Percentiles rank a stretch among this genome's conserved stretches.
Evolutionary conservation across 2,329 filamentous ascomycete species (phyloP).

Genomic region (Alternaria novae-zelandiae): DNA sequence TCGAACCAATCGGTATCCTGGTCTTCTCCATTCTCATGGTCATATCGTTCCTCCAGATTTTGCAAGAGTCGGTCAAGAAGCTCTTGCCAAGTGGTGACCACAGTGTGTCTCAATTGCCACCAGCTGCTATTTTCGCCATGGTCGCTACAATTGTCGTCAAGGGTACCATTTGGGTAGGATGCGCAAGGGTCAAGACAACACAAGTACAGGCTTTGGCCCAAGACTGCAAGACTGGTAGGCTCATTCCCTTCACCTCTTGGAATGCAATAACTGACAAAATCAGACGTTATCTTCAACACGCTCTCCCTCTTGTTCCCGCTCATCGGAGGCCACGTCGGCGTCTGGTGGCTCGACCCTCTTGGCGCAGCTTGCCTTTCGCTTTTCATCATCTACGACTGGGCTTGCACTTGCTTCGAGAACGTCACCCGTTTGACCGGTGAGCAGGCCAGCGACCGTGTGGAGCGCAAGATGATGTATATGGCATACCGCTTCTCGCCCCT

Average conservation of each 20-base stretch:
- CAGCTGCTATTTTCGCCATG: constrained; percentile 64
- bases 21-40: constrained; percentile 69
- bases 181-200: constrained; percentile 65
- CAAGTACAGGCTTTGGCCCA: constrained; percentile 69
- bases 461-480: constrained; percentile 65
- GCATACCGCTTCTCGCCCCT: constrained; percentile 64
- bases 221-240: constrained; percentile 59
- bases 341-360: constrained; percentile 72
- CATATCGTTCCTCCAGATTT: constrained; percentile 66
- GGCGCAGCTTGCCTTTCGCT: constrained; percentile 68
- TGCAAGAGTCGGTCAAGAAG: constrained; percentile 66
- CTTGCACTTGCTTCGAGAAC: constrained; percentile 65
- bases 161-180: constrained; percentile 66
- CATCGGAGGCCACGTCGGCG: constrained; percentile 62
- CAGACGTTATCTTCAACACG: constrained; percentile 69
- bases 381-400: constrained; percentile 74
- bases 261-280: constrained; percentile 27
- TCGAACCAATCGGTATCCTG: constrained; percentile 68
- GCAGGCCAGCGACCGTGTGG: constrained; percentile 58
- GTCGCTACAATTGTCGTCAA: constrained; percentile 65
- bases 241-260: no score
- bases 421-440: constrained; percentile 65
- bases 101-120: constrained; percentile 57
- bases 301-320: constrained; percentile 68
- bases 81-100: constrained; percentile 59